Evolutionary conservation across 2,329 filamentous ascomycete species (phyloP).

Genomic region (Malbranchea cinnamomea): DNA sequence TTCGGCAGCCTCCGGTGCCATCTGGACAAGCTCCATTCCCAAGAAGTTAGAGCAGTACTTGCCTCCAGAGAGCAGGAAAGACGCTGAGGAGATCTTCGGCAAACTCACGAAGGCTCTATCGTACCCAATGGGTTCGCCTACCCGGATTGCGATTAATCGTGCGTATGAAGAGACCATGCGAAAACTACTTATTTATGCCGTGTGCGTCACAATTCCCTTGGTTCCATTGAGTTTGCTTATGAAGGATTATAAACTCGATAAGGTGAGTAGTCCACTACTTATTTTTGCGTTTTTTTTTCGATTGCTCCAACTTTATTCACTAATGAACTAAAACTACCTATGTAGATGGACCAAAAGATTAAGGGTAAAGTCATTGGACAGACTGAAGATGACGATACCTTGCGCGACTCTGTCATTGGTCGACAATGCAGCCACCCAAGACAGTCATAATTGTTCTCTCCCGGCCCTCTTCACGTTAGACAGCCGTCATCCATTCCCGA

Average conservation of each 20-base stretch:
- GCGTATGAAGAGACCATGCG: conserved; percentile 53
- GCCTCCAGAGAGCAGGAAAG: conserved; percentile 28
- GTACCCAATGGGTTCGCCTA: conserved; percentile 42
- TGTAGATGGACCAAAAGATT: conserved; percentile 9
- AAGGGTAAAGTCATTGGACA: conserved; percentile 9
- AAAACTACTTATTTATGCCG: conserved; percentile 39
- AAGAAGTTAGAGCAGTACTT: conserved; percentile 36
- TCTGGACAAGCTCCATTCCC: conserved; percentile 49
- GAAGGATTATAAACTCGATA: conserved; percentile 43
- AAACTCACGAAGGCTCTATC: conserved; percentile 40
- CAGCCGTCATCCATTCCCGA: no score
- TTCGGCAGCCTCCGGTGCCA: conserved; percentile 44
- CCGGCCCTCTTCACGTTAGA: no score
- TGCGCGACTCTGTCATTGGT: no score
- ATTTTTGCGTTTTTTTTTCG: not conserved
- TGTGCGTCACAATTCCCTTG: conserved; percentile 41
- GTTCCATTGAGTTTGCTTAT: conserved; percentile 42
- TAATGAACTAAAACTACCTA: conserved; percentile 3
- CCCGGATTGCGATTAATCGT: conserved; percentile 44
- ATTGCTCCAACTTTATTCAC: not conserved
- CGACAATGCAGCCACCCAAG: not conserved
- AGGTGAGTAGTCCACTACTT: conserved; percentile 17
- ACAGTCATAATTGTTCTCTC: no score
- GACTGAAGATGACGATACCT: conserved; percentile 4
- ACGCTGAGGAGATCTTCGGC: conserved; percentile 35